Evolutionary conservation across 2,329 filamentous ascomycete species (phyloP), one percentile per base, ranked within the genome.

Genomic region (Malbranchea cinnamomea): DNA sequence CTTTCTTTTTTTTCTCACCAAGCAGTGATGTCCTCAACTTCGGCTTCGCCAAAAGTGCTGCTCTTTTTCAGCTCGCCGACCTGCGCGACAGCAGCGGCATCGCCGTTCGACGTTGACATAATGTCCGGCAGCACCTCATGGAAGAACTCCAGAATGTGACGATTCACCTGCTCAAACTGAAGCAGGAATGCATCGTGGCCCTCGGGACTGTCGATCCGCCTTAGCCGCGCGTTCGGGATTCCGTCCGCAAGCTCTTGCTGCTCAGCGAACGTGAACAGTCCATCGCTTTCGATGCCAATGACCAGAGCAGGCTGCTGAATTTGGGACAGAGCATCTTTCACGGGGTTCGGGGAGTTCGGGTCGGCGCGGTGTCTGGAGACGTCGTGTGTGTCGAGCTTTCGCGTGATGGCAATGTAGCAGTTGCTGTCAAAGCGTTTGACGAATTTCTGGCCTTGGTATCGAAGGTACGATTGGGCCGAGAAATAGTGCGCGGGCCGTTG

Each of bases 381-480:
- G 51, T 98, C 89, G 54, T 98, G 89, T 0, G 89, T 95, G 52
- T 98, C 89, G 10, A 98, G 71, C 57, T 98, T 98, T 46, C 89
- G 78, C 4, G 89, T 95, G 56, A 98, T 94, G 42, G 89, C 85
- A 43, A 98, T 95, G 60, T 98, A 98, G 60, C 89, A 98, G 54
- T 98, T 98, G 46, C 84, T 82, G 55, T 98, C 89, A 53, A 95
- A 98, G 6, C 89, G 79, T 54, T 81, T 84, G 45, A 95, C 89
- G 46, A 98, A 98, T 55, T 98, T 98, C 45, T 78, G 71, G 33
- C 84, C 87, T 57, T 98, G 89, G 56, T 98, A 98, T 12, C 89
- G 79, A 24, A 98, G 70, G 56, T 98, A 98, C 0, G 85, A 94
- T 53, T 98, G 89, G 1, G 89, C 89, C 0, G 89, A 95, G 57